These are phyloP conservation scores for Tylopilus sp. DNA, from an alignment of 768 basidiomycete species.

Conservation along the genomic window DNA sequence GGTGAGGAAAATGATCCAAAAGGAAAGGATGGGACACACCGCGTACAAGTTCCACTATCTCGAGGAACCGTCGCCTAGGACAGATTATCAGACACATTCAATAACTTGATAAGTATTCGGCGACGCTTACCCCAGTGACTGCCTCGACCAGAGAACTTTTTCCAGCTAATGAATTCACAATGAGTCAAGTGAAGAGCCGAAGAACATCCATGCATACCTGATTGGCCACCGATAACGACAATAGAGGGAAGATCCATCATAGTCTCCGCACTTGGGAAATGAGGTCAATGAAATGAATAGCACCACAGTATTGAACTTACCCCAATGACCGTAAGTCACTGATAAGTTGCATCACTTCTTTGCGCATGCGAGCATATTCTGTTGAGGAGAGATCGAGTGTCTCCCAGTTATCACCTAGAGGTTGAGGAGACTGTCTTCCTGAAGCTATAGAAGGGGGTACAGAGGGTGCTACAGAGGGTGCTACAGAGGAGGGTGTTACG, in stretches of 20 bases:
- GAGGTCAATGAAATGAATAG: not conserved
- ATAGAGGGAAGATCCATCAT: conserved; percentile 48
- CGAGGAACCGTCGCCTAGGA: conserved; percentile 56
- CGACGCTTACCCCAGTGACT: conserved; percentile 45
- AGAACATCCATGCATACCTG: conserved; percentile 34
- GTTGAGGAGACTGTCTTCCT: conserved; percentile 2
- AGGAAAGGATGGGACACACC: conserved; percentile 30
- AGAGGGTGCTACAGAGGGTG: no score
- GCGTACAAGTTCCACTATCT: conserved; percentile 59
- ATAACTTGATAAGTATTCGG: not conserved
- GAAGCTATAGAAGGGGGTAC: not conserved
- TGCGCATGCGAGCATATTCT: conserved; percentile 40
- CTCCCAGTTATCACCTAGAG: conserved; percentile 13
- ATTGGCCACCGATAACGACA: conserved; percentile 55
- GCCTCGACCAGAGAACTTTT: conserved; percentile 61
- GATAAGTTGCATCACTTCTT: conserved; percentile 38
- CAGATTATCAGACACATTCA: not conserved
- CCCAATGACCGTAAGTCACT: conserved; percentile 40
- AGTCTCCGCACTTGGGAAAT: conserved; percentile 32
- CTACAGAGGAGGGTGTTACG: no score
- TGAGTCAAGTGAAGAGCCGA: conserved; percentile 2
- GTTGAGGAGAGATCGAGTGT: conserved; percentile 25
- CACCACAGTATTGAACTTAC: conserved; percentile 17
- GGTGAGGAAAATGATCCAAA: not conserved
- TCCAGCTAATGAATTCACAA: conserved; percentile 37